phyloP scores from a whole-genome alignment of 192 early-diverging fungal species.

The Glomus cerebriforme region DNA sequence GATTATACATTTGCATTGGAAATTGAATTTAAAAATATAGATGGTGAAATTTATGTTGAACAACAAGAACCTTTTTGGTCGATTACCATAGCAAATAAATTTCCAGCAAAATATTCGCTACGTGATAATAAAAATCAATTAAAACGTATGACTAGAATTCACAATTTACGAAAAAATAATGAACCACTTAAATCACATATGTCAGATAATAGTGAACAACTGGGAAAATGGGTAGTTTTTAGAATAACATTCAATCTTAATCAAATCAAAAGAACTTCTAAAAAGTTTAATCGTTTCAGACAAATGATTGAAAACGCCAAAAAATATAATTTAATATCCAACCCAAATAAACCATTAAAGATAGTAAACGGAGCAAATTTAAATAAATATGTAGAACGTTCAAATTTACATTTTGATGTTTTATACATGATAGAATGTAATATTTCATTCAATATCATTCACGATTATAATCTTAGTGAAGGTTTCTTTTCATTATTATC shows the following conservation, averaged over 20 bases:
- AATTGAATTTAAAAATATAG: slow-evolving; percentile 40
- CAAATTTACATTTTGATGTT: slow-evolving; percentile 39
- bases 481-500: slow-evolving; percentile 38
- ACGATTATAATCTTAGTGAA: slow-evolving; percentile 47
- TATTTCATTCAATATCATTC: slow-evolving; percentile 40
- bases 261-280: not conserved
- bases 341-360: not conserved
- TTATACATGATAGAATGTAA: slow-evolving; percentile 51
- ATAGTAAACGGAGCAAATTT: not conserved
- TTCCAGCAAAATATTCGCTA: slow-evolving; percentile 45
- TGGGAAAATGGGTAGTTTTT: slow-evolving; percentile 50
- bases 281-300: not conserved
- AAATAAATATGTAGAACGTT: slow-evolving; percentile 24
- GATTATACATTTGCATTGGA: slow-evolving; percentile 30
- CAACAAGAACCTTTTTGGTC: not conserved
- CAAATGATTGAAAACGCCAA: slow-evolving; percentile 31
- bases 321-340: slow-evolving; percentile 37
- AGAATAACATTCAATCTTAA: slow-evolving; percentile 28
- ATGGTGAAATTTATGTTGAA: slow-evolving; percentile 32
- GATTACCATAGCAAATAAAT: slow-evolving; percentile 45
- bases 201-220: slow-evolving; percentile 30
- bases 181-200: slow-evolving; percentile 35
- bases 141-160: slow-evolving; percentile 41
- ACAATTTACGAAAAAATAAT: not conserved
- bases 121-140: slow-evolving; percentile 30